Conservation (phyloP, 345 rosid genomes). For the Trapa incisa region DNA sequence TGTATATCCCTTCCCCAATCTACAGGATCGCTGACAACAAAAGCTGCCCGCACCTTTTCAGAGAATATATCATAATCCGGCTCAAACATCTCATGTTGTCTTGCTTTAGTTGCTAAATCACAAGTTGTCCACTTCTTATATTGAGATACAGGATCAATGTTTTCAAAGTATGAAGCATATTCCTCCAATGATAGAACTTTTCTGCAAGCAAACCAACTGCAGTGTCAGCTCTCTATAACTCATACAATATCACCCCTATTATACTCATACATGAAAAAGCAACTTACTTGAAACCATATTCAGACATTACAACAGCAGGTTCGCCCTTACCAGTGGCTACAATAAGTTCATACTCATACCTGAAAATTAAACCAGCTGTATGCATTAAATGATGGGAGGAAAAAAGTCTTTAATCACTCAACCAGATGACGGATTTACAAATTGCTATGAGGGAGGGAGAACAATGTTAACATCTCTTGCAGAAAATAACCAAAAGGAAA, state of each 20-base stretch:
- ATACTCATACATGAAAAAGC: not conserved
- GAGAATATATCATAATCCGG: constrained; percentile 19
- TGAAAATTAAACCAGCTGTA: constrained; percentile 10
- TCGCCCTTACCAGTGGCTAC: constrained; percentile 85
- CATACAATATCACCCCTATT: not conserved
- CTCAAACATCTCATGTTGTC: constrained; percentile 8
- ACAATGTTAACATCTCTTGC: not conserved
- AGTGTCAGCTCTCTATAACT: not conserved
- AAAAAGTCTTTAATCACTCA: not conserved
- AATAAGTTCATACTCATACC: constrained; percentile 57
- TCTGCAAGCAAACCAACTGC: constrained; percentile 28
- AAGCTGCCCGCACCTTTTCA: constrained; percentile 59
- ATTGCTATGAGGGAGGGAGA: not conserved
- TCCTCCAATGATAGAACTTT: constrained; percentile 63
- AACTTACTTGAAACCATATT: constrained; percentile 67
- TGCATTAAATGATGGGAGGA: not conserved
- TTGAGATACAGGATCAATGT: constrained; percentile 66
- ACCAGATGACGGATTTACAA: not conserved
- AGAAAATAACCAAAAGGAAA: not conserved
- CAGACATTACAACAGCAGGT: constrained; percentile 69
- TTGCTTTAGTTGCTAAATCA: constrained; percentile 12
- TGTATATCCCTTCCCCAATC: constrained; percentile 94
- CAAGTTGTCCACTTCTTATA: constrained; percentile 45
- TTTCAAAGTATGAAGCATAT: constrained; percentile 52
- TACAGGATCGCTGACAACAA: constrained; percentile 76